Evolutionary conservation across 2,329 filamentous ascomycete genomes (phyloP).

Genomic region (Proliferodiscus dingleyae): DNA sequence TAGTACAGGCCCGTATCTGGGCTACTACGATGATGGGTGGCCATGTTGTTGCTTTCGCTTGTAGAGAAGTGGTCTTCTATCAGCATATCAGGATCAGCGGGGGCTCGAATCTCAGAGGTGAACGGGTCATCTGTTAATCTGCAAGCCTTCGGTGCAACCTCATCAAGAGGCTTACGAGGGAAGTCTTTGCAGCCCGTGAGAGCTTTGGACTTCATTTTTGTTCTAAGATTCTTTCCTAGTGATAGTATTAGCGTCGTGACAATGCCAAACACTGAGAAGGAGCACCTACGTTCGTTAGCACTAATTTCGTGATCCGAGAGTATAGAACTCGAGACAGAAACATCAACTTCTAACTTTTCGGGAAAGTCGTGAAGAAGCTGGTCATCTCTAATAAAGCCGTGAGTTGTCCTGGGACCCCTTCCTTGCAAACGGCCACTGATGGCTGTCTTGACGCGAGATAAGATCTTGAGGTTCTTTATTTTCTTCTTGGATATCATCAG

Average conservation of each 20-base stretch:
- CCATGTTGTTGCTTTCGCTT: too few relatives aligned
- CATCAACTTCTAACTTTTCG: slow-evolving; percentile 9
- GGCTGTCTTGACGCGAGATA: slow-evolving; percentile 18
- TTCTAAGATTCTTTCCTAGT: slow-evolving; percentile 9
- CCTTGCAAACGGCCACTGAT: slow-evolving; percentile 15
- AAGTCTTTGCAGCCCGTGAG: slow-evolving; percentile 3
- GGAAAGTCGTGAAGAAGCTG: slow-evolving; percentile 9
- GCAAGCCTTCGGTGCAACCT: too few relatives aligned
- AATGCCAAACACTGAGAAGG: slow-evolving; percentile 2
- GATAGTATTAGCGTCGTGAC: slow-evolving; percentile 11
- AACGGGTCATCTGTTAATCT: too few relatives aligned
- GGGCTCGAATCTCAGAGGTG: too few relatives aligned
- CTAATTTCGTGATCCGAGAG: slow-evolving; percentile 15
- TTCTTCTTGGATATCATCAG: slow-evolving; percentile 15
- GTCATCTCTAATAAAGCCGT: slow-evolving; percentile 13
- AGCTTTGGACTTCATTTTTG: slow-evolving; percentile 5
- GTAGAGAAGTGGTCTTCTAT: too few relatives aligned
- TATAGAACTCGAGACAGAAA: neutral
- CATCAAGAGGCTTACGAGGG: too few relatives aligned
- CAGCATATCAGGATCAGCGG: too few relatives aligned
- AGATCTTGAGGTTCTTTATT: slow-evolving; percentile 17
- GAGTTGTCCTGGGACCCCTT: slow-evolving; percentile 10
- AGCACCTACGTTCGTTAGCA: slow-evolving; percentile 20
- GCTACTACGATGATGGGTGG: too few relatives aligned
- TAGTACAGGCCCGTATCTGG: too few relatives aligned